Conservation (phyloP, 116 monocot species). For the Papilionanthe hybrid region DNA sequence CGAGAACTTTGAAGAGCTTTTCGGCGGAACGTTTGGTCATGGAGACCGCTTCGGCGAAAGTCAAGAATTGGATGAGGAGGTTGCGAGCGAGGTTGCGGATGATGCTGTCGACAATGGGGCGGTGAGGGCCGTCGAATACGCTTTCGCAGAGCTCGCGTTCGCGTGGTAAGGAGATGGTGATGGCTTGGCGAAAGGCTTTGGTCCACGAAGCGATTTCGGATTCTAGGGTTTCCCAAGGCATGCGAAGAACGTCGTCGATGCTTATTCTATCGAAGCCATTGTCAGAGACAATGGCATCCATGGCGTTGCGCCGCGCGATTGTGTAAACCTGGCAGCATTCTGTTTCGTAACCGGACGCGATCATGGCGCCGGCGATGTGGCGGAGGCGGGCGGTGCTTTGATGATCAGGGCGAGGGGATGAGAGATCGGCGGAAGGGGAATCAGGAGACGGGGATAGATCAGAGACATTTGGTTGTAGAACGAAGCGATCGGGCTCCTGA, state of each 20-base stretch:
- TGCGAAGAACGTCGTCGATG: conserved; percentile 66
- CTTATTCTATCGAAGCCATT: conserved; percentile 64
- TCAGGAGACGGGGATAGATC: not conserved
- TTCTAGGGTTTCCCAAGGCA: conserved; percentile 67
- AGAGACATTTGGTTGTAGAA: not conserved
- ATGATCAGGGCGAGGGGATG: conserved; percentile 7
- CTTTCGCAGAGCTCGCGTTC: conserved; percentile 49
- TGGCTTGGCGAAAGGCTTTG: conserved; percentile 37
- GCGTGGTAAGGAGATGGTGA: conserved; percentile 25
- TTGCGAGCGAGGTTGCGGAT: conserved; percentile 39
- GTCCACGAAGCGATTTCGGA: conserved; percentile 58
- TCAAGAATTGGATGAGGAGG: conserved; percentile 40
- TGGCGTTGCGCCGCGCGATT: conserved; percentile 28
- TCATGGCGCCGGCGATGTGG: conserved; percentile 31
- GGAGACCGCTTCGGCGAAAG: conserved; percentile 61
- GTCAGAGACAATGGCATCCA: conserved; percentile 25
- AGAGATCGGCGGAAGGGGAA: not conserved
- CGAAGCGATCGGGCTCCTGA: not conserved
- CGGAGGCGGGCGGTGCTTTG: conserved; percentile 17
- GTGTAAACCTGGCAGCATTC: conserved; percentile 36
- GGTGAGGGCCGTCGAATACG: conserved; percentile 32
- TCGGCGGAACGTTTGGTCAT: conserved; percentile 77
- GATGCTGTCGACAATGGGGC: conserved; percentile 14
- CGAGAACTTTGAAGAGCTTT: conserved; percentile 94
- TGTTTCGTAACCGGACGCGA: conserved; percentile 32